These are phyloP conservation scores for Trichoderma virens DNA, from an alignment of 495 filamentous ascomycete species.

Conservation along the genomic window DNA sequence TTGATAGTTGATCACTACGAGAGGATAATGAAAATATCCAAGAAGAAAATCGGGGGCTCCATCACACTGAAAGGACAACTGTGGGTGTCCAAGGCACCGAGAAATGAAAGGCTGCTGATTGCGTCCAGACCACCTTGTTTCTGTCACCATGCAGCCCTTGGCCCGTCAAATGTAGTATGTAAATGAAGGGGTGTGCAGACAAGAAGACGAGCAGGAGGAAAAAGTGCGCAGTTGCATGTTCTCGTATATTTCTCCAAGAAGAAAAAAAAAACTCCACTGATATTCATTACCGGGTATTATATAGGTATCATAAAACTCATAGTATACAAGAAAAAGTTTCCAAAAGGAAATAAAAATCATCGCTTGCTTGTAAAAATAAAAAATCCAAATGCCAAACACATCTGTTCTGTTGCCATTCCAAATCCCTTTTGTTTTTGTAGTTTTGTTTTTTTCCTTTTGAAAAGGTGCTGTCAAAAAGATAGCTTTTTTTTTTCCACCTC, in stretches of 20 bases:
- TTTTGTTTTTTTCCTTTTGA: background rate
- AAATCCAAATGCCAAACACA: constrained; percentile 3
- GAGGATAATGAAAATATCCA: background rate
- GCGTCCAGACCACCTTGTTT: background rate
- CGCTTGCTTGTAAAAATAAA: background rate
- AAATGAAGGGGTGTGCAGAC: background rate
- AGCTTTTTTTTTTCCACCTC: background rate
- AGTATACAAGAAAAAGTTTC: constrained; percentile 2
- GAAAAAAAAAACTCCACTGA: background rate
- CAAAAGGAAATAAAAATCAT: background rate
- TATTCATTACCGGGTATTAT: background rate
- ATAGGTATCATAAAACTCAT: background rate
- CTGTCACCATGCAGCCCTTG: background rate
- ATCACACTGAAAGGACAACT: too few species aligned
- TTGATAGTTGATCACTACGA: background rate
- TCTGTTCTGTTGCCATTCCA: background rate
- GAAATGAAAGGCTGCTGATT: background rate
- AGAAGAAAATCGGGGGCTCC: background rate
- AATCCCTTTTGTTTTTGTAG: background rate
- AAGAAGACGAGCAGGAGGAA: background rate
- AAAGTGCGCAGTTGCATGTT: background rate
- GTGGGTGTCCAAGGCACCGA: background rate
- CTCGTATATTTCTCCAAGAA: background rate
- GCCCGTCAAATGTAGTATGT: background rate
- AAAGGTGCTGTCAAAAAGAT: background rate